A percentile compares a stretch with the other conserved stretches of the same genome.
These are phyloP conservation scores for Trichoderma harzianum DNA, from an alignment of 2,329 filamentous ascomycete species.

Conservation along the genomic window DNA sequence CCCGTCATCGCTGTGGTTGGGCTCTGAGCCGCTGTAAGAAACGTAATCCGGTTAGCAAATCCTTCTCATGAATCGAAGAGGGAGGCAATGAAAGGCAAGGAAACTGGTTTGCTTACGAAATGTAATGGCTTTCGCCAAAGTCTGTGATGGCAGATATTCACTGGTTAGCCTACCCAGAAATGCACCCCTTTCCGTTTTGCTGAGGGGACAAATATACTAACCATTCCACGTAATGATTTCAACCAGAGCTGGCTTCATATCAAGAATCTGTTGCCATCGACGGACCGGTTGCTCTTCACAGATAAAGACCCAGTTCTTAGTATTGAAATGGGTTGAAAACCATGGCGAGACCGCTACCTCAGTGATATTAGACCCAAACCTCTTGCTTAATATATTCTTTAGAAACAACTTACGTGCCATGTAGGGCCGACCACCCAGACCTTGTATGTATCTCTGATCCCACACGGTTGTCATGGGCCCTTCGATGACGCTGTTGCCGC, in stretches of 20 bases:
- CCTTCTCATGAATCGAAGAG: background rate
- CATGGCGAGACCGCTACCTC: slow-evolving; percentile 24
- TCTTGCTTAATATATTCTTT: background rate
- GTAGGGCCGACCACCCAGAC: slow-evolving; percentile 20
- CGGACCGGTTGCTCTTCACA: slow-evolving; percentile 24
- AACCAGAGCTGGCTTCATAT: slow-evolving; percentile 24
- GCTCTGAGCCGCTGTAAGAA: slow-evolving; percentile 20
- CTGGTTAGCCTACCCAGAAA: background rate
- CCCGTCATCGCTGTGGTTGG: slow-evolving; percentile 39
- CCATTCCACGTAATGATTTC: slow-evolving; percentile 25
- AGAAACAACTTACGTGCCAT: slow-evolving; percentile 24
- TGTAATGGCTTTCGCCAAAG: slow-evolving; percentile 26
- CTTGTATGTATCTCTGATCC: slow-evolving; percentile 22
- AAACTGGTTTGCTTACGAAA: slow-evolving; percentile 20
- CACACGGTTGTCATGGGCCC: slow-evolving; percentile 25
- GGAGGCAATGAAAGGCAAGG: background rate
- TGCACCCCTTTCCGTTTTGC: background rate
- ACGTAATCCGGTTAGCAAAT: background rate
- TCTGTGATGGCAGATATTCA: slow-evolving; percentile 4
- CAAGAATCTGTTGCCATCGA: slow-evolving; percentile 25
- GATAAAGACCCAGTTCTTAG: slow-evolving; percentile 26
- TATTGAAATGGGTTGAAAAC: slow-evolving; percentile 27
- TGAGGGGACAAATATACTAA: background rate
- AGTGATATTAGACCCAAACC: background rate
- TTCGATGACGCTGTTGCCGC: slow-evolving; percentile 23